Evolutionary conservation across 2,329 filamentous ascomycete species (phyloP).

Genomic region (Beauveria rudraprayagi): DNA sequence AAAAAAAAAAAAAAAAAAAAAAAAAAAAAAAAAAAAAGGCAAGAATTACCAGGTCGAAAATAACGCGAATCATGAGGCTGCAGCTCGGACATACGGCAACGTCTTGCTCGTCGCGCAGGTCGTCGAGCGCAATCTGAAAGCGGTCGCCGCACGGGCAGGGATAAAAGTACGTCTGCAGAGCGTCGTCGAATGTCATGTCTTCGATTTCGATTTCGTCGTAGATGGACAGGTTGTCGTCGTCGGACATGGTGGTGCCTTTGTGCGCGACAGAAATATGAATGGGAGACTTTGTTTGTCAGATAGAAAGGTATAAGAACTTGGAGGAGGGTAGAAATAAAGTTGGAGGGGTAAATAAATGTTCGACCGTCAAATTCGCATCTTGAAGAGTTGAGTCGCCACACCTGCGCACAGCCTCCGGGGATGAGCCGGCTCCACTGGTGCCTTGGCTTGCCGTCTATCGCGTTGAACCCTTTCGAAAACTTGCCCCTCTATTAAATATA

Average conservation of each 20-base stretch:
- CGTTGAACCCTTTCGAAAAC: neutral
- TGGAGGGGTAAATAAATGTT: neutral
- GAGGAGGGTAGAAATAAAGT: neutral
- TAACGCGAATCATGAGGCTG: slow-evolving; percentile 91
- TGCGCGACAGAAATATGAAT: neutral
- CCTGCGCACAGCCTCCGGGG: neutral
- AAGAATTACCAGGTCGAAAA: slow-evolving; percentile 66
- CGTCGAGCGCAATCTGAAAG: slow-evolving; percentile 81
- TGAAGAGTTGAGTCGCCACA: neutral
- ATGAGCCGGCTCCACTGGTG: slow-evolving; percentile 6
- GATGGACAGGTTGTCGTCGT: slow-evolving; percentile 58
- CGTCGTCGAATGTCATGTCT: slow-evolving; percentile 86
- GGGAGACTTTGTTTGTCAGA: no score
- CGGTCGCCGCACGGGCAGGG: slow-evolving; percentile 95
- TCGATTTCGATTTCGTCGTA: slow-evolving; percentile 99
- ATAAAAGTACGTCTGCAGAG: slow-evolving; percentile 84
- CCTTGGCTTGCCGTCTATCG: neutral
- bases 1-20: no score
- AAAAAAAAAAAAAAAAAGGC: no score
- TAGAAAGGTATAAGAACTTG: no score
- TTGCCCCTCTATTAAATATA: neutral
- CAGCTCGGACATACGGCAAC: slow-evolving; percentile 97
- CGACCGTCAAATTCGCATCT: neutral
- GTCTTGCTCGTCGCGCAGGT: slow-evolving; percentile 81
- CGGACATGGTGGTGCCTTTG: slow-evolving; percentile 42